Base-by-base conservation (phyloP, 306 rosid genomes). In the Vigna unguiculata region DNA sequence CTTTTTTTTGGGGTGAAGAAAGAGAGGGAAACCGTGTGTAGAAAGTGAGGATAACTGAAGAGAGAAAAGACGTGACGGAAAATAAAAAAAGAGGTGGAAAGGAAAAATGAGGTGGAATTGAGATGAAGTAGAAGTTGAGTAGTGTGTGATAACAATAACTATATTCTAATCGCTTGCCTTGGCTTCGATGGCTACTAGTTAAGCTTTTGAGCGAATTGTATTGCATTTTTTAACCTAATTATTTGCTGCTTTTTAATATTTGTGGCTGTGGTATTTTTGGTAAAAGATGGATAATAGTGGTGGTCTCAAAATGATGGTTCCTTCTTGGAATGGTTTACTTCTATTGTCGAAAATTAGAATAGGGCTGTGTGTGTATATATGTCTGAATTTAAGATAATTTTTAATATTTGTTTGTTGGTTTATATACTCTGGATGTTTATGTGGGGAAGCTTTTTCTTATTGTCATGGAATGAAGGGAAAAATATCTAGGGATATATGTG, bases 251-350 rank as follows among this genome's bases (percentile, higher is more conserved):
- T 10, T 40, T 62, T 62, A 2, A 6, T 38, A 17, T 63, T 36
- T 36, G 48, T 63, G 69, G 28, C 28, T 38, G 69, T 10, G 10
- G 17, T 34, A 62, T 4, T n/a, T 62, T 62, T 62, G 25, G 25
- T 34, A 17, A n/a, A 34, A 63, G 40, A 63, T 17, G 28, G 69
- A 36, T 62, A 36, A 36, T 17, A 63, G 46, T 47, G 38, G 48
- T 17, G n/a, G 25, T 60, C 0, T 53, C 46, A 65, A 40, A 43
- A 43, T 55, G 13, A 40, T 14, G 51, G 36, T 41, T 17, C 22
- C 49, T 77, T 25, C 53, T 28, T 43, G 67, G 34, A 49, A 54
- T n/a, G 43, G 17, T 53, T 77, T 76, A 25, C 54, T 53, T 52
- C 20, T 65, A 32, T 38, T 38, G 57, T 38, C 16, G 9, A 40